Conservation (phyloP, 2,329 filamentous ascomycete genomes). For the Diaporthe humulicola region DNA sequence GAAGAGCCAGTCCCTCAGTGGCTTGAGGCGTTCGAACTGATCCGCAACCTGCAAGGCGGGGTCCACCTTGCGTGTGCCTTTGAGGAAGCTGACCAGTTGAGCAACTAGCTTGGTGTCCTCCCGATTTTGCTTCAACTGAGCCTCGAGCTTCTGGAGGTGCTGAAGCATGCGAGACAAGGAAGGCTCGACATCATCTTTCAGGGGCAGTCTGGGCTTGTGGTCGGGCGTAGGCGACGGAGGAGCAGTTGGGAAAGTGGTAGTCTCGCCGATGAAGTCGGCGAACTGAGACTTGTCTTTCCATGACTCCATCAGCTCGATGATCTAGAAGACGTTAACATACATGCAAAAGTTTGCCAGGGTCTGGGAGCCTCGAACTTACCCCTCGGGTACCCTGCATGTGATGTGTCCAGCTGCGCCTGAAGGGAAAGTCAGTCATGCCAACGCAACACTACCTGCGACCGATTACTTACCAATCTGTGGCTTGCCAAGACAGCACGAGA, state of each 20-base stretch:
- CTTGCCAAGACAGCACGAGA: conserved; percentile 94
- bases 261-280: conserved; percentile 83
- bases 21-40: conserved; percentile 91
- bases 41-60: conserved; percentile 80
- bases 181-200: conserved; percentile 78
- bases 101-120: conserved; percentile 78
- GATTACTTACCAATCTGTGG: conserved; percentile 87
- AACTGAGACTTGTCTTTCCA: conserved; percentile 94
- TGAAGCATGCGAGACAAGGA: conserved; percentile 73
- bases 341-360: not conserved
- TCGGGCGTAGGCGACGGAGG: conserved; percentile 73
- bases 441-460: not conserved
- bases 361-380: conserved; percentile 64
- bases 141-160: conserved; percentile 77
- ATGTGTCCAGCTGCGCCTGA: conserved; percentile 91
- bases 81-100: conserved; percentile 79
- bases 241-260: conserved; percentile 78
- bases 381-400: conserved; percentile 92
- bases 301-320: conserved; percentile 90
- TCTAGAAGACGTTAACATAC: conserved; percentile 58
- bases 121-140: conserved; percentile 76
- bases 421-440: conserved; percentile 47
- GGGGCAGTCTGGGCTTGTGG: conserved; percentile 72
- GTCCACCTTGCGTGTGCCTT: conserved; percentile 78
- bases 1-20: conserved; percentile 92